Evolutionary conservation across 2,329 filamentous ascomycete species (phyloP), one percentile per base, ranked within the genome.

Genomic region (Pseudogymnoascus sp.): DNA sequence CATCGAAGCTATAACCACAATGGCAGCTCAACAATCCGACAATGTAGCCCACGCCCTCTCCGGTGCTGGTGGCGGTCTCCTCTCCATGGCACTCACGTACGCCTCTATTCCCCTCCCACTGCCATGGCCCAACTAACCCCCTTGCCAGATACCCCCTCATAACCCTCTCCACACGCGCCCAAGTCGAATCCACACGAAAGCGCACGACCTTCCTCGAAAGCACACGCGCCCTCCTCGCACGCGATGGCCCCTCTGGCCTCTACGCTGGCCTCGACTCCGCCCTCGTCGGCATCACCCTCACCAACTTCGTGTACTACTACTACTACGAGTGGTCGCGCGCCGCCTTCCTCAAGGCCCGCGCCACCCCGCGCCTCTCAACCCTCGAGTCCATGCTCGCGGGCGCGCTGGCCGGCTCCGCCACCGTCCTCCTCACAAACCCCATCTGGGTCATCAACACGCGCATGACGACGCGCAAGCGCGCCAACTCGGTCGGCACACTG

Each of bases 261-360:
- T 99, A 97, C 74, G 87, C 94, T 6, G 94, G 94, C 41, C 85
- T 99, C 63, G 91, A 96, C 75, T 95, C 90, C 65, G 94, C 94
- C 59, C 81, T 99, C 50, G 97, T 99, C 75, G 94, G 94, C 74
- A 97, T 99, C 79, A 94, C 89, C 75, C 87, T 99, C 68, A 99
- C 94, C 70, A 99, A 99, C 80, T 99, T 99, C 74, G 93, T 99
- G 57, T 99, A 99, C 82, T 99, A 99, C 79, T 99, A 97, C 81
- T 99, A 90, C 93, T 99, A 97, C 77, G 94, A 99, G 79, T 99
- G 91, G 90, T 94, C 92, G 65, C 87, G 92, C 63, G 82, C 88
- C 58, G 88, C 88, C 73, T 97, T 97, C 78, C 74, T 81, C 62
- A 86, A 85, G 69, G 80, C 89, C 60, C 86, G 90, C 65, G 83